phyloP scores from a whole-genome alignment of 331 rosid species.

The Malus hybrid region DNA sequence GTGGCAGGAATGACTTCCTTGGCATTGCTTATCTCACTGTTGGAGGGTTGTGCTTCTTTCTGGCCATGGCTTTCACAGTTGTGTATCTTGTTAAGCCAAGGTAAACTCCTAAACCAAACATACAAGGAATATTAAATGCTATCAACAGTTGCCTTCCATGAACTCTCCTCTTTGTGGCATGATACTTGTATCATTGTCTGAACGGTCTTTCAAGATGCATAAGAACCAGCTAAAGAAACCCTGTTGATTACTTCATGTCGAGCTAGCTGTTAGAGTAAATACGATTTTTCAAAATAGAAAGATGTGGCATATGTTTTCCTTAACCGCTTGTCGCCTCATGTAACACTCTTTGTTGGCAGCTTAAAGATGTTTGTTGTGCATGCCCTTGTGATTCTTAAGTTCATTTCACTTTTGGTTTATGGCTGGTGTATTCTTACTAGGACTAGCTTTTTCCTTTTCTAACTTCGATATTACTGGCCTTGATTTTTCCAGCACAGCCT shows the following conservation, averaged over 20 bases:
- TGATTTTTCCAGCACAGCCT: not conserved
- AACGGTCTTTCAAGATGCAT: not conserved
- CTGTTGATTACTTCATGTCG: not conserved
- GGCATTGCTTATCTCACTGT: constrained; percentile 90
- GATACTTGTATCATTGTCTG: not conserved
- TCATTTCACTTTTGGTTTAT: not conserved
- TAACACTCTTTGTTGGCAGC: not conserved
- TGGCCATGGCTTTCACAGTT: constrained; percentile 79
- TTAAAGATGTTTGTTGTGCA: not conserved
- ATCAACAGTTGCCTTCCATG: constrained; percentile 1
- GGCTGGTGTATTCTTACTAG: not conserved
- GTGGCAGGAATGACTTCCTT: constrained; percentile 94
- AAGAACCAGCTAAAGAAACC: not conserved
- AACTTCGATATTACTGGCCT: not conserved
- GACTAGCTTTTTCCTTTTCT: not conserved
- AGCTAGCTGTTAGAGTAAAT: not conserved
- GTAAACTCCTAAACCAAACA: constrained; percentile 31
- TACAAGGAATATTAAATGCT: not conserved
- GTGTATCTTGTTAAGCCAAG: constrained; percentile 89
- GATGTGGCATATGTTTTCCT: not conserved
- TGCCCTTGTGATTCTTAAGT: not conserved
- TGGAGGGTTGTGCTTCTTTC: constrained; percentile 85
- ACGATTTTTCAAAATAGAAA: not conserved
- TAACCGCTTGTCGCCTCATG: not conserved
- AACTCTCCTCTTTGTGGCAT: not conserved